Evolutionary conservation across 2,329 filamentous ascomycete genomes (phyloP).

Genomic region (Fusarium anguioides): DNA sequence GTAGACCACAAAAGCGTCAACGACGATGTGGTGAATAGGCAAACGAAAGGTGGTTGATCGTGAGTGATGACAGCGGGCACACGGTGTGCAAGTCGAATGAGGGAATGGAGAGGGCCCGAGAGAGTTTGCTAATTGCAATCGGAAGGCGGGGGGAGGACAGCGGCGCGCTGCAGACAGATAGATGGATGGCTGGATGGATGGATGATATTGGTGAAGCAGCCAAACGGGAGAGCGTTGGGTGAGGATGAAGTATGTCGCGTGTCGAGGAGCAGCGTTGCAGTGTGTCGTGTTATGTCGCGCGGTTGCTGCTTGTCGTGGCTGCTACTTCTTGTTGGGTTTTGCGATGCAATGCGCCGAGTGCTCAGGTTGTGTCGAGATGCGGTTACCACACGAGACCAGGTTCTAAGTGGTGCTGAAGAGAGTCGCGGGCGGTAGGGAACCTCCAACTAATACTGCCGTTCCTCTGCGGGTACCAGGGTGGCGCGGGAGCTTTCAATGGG

Average conservation of each 20-base stretch:
- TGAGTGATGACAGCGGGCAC: conserved; percentile 20
- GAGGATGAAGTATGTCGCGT: conserved; percentile 32
- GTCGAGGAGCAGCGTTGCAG: conserved; percentile 35
- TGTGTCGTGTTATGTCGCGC: conserved; percentile 35
- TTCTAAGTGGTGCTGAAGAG: conserved; percentile 41
- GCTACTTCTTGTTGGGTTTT: conserved; percentile 28
- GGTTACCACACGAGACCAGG: conserved; percentile 46
- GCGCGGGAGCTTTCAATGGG: conserved; percentile 34
- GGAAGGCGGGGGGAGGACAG: conserved; percentile 41
- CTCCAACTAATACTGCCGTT: conserved; percentile 42
- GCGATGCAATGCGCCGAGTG: conserved; percentile 38
- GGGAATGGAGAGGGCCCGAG: conserved; percentile 19
- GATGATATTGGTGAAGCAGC: conserved; percentile 18
- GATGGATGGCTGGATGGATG: conserved; percentile 24
- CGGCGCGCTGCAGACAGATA: conserved; percentile 38
- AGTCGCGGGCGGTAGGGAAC: conserved; percentile 39
- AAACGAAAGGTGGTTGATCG: conserved; percentile 22
- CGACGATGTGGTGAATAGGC: conserved; percentile 4
- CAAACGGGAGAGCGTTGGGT: conserved; percentile 11
- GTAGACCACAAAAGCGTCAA: conserved; percentile 23
- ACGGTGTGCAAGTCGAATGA: conserved; percentile 17
- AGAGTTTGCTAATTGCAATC: conserved; percentile 30
- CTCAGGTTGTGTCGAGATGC: conserved; percentile 42
- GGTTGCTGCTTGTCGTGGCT: conserved; percentile 32
- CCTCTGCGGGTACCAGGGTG: conserved; percentile 29